Evolutionary conservation across 2,329 filamentous ascomycete genomes (phyloP), one percentile per base, ranked within the genome.

Genomic region (Sporothrix luriei): DNA sequence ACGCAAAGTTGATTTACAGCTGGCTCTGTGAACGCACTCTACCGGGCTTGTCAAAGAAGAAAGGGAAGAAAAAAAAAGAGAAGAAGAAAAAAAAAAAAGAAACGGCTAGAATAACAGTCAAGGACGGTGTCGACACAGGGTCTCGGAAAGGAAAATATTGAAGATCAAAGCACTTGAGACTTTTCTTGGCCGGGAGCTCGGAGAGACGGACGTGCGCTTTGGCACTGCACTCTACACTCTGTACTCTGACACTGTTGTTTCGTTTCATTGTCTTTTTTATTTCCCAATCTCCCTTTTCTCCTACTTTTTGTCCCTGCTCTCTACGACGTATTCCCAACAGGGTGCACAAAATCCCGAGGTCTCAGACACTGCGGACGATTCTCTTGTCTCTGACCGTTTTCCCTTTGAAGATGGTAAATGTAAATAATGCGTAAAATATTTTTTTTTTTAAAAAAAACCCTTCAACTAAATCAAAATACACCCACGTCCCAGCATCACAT

Each of bases 361-460:
- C 57, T 62, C 38, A 62, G 57, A 46, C 57, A 62, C 4, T 5
- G 26, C 38, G 38, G 57, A 62, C n/a, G n/a, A 62, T 46, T 62
- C 10, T 46, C 33, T 46, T 62, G 57, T 24, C 38, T 46, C 57
- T 38, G n/a, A 24, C 9, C 14, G 7, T 11, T 26, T 61, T 61
- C 57, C 19, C n/a, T 10, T 43, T 16, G 16, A 43, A 43, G 40
- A 6, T 46, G 16, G 43, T 16, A 46, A 5, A 9, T 49, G 19
- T 16, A 48, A 48, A 48, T 21, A 21, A n/a, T 16, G 19, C 16
- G 4, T 14, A 46, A 46, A 14, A 16, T 19, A 19, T 29, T 29
- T 29, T 29, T 29, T 29, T 29, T 29, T 29, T 3, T 3, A 29
- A 29, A 29, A 29, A 29, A 29, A 29, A 3, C 29, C 29, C 29